phyloP scores from a whole-genome alignment of 148 eudicot genomes.

The Spergularia bocconei region DNA sequence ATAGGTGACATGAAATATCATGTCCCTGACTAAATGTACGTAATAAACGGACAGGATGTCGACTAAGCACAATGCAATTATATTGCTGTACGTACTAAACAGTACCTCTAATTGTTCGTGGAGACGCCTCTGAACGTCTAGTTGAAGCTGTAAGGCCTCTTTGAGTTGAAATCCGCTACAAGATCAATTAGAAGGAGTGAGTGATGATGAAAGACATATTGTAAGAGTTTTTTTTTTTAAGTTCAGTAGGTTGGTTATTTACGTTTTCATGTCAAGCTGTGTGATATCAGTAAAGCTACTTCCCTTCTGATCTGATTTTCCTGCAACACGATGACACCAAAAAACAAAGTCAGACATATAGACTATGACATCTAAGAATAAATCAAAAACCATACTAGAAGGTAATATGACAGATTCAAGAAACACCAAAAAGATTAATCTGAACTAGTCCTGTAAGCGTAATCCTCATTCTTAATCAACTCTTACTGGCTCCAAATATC shows the following conservation, averaged over 20 bases:
- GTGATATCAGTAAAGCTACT: conserved; percentile 30
- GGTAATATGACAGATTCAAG: neutral
- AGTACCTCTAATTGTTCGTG: conserved; percentile 82
- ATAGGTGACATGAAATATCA: no score
- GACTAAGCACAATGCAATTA: neutral
- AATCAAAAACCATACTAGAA: neutral
- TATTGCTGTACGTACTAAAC: neutral
- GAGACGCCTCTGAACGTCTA: conserved; percentile 81
- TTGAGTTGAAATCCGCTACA: conserved; percentile 62
- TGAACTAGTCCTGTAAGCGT: conserved; percentile 9
- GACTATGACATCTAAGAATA: neutral
- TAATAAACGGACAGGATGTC: neutral
- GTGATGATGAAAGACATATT: neutral
- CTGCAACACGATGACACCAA: conserved; percentile 29
- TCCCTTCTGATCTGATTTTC: conserved; percentile 44
- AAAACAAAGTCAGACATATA: neutral
- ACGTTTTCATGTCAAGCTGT: conserved; percentile 54
- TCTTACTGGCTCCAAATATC: conserved; percentile 3
- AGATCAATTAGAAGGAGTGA: neutral
- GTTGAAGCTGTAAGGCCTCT: conserved; percentile 77
- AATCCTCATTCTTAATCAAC: neutral
- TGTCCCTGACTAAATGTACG: neutral
- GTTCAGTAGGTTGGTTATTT: conserved; percentile 26
- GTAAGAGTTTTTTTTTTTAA: neutral
- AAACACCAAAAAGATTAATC: neutral